Evolutionary conservation across 139 green algal genomes (phyloP).

Genomic region (Volvox africanus): DNA sequence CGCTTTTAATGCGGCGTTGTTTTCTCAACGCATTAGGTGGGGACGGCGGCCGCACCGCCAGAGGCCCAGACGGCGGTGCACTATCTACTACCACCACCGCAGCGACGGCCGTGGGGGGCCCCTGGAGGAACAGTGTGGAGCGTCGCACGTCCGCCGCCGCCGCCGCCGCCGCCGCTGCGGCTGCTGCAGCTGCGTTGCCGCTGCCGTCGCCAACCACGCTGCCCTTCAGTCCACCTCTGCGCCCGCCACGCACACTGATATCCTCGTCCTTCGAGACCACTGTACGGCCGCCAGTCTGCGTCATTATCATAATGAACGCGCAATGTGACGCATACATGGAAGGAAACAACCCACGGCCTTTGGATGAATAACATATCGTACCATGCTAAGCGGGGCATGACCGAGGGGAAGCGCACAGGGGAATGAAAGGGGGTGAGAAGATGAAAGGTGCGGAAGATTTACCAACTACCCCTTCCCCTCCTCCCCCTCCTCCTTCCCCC

Average conservation of each 20-base stretch:
- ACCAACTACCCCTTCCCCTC: neutral
- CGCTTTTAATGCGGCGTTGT: neutral
- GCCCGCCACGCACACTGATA: neutral
- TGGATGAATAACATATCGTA: no score
- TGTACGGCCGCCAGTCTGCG: neutral
- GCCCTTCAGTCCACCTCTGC: no score
- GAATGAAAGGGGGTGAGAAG: neutral
- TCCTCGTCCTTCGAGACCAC: neutral
- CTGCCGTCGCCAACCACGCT: neutral
- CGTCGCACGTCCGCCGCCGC: neutral
- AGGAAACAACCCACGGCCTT: no score
- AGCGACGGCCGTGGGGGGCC: neutral
- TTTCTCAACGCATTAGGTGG: neutral
- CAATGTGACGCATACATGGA: neutral
- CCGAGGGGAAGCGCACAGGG: neutral
- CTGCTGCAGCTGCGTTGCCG: neutral
- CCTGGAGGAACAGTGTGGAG: neutral
- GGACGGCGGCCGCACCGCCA: neutral
- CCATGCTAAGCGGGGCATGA: no score
- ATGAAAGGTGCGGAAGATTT: neutral
- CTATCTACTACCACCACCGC: neutral
- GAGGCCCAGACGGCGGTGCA: neutral
- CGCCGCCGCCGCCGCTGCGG: neutral
- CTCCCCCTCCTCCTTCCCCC: neutral
- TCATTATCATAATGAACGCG: neutral